These are phyloP conservation scores for Alternaria atra DNA, from an alignment of 2,329 filamentous ascomycete species.

Conservation along the genomic window DNA sequence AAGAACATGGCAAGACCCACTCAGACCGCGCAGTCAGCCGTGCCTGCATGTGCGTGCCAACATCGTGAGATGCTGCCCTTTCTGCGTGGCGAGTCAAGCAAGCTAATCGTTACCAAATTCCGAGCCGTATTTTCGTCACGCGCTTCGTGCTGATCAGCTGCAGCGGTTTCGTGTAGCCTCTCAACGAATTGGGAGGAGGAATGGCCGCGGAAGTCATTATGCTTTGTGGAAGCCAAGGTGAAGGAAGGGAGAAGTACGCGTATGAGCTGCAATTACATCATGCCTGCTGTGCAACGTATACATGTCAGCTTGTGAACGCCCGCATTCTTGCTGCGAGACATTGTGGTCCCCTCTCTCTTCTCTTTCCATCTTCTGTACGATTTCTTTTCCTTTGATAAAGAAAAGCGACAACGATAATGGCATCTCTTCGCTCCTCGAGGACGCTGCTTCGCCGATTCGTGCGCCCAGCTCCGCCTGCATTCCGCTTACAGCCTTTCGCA, in stretches of 20 bases:
- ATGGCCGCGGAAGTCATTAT: slow-evolving; percentile 15
- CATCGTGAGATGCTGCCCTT: slow-evolving; percentile 4
- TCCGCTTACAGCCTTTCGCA: slow-evolving; percentile 12
- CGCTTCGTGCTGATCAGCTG: not conserved
- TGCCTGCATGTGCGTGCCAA: slow-evolving; percentile 5
- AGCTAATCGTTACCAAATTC: not conserved
- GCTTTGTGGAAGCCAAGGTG: slow-evolving; percentile 11
- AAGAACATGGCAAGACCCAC: not conserved
- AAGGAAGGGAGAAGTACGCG: slow-evolving; percentile 9
- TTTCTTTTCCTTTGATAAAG: not conserved
- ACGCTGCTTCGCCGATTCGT: slow-evolving; percentile 16
- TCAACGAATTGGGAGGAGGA: not conserved
- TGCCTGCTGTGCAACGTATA: slow-evolving; percentile 7
- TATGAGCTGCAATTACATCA: slow-evolving; percentile 19
- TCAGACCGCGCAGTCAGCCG: not conserved
- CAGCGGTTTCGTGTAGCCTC: not conserved
- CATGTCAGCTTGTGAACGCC: not conserved
- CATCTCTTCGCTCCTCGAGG: slow-evolving; percentile 19
- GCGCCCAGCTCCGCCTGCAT: slow-evolving; percentile 8
- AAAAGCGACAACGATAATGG: slow-evolving; percentile 8
- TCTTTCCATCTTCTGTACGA: not conserved
- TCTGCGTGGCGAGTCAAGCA: not conserved
- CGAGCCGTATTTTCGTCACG: not conserved
- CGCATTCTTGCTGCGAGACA: not conserved
- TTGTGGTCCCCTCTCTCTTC: not conserved